phyloP scores from a whole-genome alignment of 768 basidiomycete genomes.

The Kwoniella sp. region DNA sequence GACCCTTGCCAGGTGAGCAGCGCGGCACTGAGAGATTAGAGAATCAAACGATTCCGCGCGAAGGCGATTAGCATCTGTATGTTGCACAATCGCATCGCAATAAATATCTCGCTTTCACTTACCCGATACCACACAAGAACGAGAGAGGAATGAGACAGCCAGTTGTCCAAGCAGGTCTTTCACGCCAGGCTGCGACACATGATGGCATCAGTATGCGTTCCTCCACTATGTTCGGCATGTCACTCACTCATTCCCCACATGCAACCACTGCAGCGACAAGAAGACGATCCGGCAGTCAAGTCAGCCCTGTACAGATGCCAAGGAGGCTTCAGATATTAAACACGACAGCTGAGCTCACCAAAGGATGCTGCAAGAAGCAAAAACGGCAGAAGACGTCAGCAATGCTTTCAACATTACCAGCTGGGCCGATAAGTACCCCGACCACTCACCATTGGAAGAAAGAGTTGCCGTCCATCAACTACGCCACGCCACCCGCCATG shows the following conservation, averaged over 20 bases:
- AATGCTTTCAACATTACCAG: neutral
- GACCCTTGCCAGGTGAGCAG: conserved; percentile 72
- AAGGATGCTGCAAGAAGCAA: conserved; percentile 5
- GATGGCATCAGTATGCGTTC: neutral
- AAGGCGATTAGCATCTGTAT: neutral
- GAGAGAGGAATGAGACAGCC: conserved; percentile 69
- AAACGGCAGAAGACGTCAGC: neutral
- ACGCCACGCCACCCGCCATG: neutral
- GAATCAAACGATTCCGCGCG: neutral
- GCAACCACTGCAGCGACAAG: conserved; percentile 63
- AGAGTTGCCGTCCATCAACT: conserved; percentile 64
- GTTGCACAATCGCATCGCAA: neutral
- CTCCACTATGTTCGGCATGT: too few relatives aligned
- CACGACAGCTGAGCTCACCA: conserved; percentile 52
- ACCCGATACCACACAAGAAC: conserved; percentile 74
- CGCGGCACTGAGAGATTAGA: conserved; percentile 60
- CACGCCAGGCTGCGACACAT: conserved; percentile 34
- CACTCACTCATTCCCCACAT: conserved; percentile 73
- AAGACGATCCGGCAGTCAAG: neutral
- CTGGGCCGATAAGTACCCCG: neutral
- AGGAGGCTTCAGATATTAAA: neutral
- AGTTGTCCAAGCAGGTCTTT: conserved; percentile 59
- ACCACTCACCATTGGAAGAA: conserved; percentile 67
- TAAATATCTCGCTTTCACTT: conserved; percentile 12
- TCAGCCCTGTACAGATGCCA: conserved; percentile 12